Evolutionary conservation across 805 yeast genomes (phyloP), one percentile per base, ranked within the genome.

Genomic region (Wickerhamiella brachini): DNA sequence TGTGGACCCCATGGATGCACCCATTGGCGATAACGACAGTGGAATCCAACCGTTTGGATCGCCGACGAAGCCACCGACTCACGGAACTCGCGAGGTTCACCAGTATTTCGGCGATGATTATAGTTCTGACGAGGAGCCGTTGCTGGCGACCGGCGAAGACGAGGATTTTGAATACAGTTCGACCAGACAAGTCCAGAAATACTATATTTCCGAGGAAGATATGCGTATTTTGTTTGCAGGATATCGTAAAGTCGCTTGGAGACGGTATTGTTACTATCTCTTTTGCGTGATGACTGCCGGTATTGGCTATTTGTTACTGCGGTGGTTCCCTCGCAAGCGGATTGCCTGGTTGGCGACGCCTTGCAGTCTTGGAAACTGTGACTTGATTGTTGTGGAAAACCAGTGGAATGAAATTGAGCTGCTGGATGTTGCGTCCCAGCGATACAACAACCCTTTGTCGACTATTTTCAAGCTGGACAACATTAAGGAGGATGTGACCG

Each of bases 181-280:
- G 52, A 50, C 60, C 57, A 49, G 71, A 52, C 43, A 52, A 57
- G 54, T 60, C 52, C 99, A 93, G 67, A 74, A 96, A 52, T 87
- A 85, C 65, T 93, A 90, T 65, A 77, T 93, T 54, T 89, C 96
- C 0, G 97, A 93, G 65, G 98, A 93, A 64, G 99, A 93, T 69
- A 71, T 93, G 61, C 90, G 90, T 12, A 77, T 93, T 53, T 96
- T 95, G 54, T 84, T 93, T 55, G 98, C 97, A 0, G 97, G 97
- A 4, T 93, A 85, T 65, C 66, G 66, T 50, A 77, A 80, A 15
- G 76, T 81, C 12, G 61, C 61, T 47, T 50, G 72, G 56, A 77
- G 80, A 54, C 59, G 67, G 4, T 41, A 68, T 0, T 15, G 75
- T 0, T 88, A 81, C 62, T 74, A 77, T 53, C 13, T 75, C 0